Conservation (phyloP, 768 basidiomycete genomes). For the Trametes villosa region DNA sequence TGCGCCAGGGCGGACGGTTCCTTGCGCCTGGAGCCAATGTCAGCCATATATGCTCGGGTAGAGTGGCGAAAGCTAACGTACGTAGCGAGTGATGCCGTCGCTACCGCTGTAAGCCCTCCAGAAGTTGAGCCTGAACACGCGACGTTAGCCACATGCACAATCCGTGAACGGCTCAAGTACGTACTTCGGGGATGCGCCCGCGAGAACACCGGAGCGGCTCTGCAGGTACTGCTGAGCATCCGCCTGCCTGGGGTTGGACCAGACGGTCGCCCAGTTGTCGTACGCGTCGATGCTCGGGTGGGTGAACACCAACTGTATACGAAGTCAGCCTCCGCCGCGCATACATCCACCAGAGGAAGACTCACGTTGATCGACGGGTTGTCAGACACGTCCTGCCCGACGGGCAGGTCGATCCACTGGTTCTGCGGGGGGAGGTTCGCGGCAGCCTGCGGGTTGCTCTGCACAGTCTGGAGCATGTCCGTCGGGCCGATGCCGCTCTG, state of each 20-base stretch:
- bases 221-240: conserved; percentile 59
- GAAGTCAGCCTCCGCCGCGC: background rate
- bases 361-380: conserved; percentile 66
- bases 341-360: conserved; percentile 4
- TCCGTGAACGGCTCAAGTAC: conserved; percentile 3
- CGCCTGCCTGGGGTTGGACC: conserved; percentile 55
- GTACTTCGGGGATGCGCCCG: conserved; percentile 58
- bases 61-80: conserved; percentile 29
- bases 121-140: conserved; percentile 55
- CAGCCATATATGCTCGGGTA: background rate
- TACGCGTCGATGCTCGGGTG: conserved; percentile 65
- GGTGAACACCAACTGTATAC: conserved; percentile 57
- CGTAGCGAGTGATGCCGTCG: conserved; percentile 54
- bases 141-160: background rate
- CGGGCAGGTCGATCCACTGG: conserved; percentile 63
- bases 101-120: conserved; percentile 56
- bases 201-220: conserved; percentile 57
- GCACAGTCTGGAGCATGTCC: conserved; percentile 58
- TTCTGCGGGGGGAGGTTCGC: conserved; percentile 50
- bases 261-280: conserved; percentile 68
- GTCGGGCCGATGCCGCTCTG: conserved; percentile 63
- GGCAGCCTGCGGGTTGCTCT: conserved; percentile 49
- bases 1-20: conserved; percentile 65
- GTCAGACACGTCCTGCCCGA: conserved; percentile 60
- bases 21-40: conserved; percentile 50